phyloP scores from a whole-genome alignment of 2,329 filamentous ascomycete genomes.

The Exophiala lecanii-corni region DNA sequence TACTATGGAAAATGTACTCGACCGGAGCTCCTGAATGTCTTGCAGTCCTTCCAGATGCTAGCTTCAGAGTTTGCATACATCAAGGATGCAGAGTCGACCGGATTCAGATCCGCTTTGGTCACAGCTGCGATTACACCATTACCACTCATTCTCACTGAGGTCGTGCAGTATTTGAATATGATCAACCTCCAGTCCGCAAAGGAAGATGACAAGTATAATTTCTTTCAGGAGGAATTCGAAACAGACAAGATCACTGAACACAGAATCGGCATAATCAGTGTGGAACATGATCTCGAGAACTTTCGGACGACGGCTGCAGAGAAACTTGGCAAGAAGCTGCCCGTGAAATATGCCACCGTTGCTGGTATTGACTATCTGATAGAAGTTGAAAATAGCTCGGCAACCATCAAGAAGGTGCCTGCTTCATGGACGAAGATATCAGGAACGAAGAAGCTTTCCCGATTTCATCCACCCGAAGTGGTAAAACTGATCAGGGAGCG shows the following conservation, averaged over 20 bases:
- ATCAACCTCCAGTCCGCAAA: slow-evolving; percentile 82
- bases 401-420: slow-evolving; percentile 77
- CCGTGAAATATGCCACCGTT: slow-evolving; percentile 74
- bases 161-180: slow-evolving; percentile 71
- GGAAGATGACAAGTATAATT: slow-evolving; percentile 85
- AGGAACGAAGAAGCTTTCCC: slow-evolving; percentile 84
- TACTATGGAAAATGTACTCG: slow-evolving; percentile 96
- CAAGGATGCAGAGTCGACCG: slow-evolving; percentile 60
- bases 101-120: slow-evolving; percentile 68
- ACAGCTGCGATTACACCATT: slow-evolving; percentile 68
- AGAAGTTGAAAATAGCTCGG: slow-evolving; percentile 70
- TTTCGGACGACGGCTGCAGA: slow-evolving; percentile 68
- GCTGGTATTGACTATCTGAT: slow-evolving; percentile 92
- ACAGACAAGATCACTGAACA: slow-evolving; percentile 84
- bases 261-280: slow-evolving; percentile 83
- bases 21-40: slow-evolving; percentile 75
- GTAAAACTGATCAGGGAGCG: slow-evolving; percentile 76
- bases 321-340: slow-evolving; percentile 64
- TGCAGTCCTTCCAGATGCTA: slow-evolving; percentile 81
- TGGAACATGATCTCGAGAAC: slow-evolving; percentile 80
- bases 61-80: slow-evolving; percentile 69
- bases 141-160: slow-evolving; percentile 68
- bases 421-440: slow-evolving; percentile 94
- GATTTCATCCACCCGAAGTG: slow-evolving; percentile 92
- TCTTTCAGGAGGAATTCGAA: slow-evolving; percentile 83